Conservation (phyloP, 1,284 basidiomycete genomes). For the Leccinum angustisporum region DNA sequence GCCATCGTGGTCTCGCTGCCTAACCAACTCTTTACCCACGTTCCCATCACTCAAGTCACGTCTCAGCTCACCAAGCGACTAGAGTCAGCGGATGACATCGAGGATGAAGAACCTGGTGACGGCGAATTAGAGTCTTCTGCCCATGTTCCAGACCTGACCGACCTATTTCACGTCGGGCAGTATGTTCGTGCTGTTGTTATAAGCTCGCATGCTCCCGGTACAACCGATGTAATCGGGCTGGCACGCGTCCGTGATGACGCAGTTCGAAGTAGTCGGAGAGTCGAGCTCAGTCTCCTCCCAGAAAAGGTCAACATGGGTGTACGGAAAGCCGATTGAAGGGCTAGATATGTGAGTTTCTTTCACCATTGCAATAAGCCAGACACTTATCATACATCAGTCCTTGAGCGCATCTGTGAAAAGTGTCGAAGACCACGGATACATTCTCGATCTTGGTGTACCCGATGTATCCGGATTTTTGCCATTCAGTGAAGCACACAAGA, state of each 20-base stretch:
- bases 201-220: constrained; percentile 59
- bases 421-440: constrained; percentile 94
- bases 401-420: constrained; percentile 80
- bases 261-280: constrained; percentile 67
- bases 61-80: constrained; percentile 74
- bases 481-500: constrained; percentile 61
- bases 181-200: constrained; percentile 83
- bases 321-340: constrained; percentile 72
- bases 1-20: constrained; percentile 92
- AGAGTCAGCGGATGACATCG: constrained; percentile 55
- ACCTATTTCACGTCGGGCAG: constrained; percentile 84
- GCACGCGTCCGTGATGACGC: constrained; percentile 63
- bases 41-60: constrained; percentile 96
- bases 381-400: constrained; percentile 44
- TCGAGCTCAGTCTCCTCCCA: constrained; percentile 89
- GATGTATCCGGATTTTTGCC: constrained; percentile 78
- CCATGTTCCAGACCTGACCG: constrained; percentile 63
- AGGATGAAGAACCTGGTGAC: constrained; percentile 46
- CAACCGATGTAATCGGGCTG: constrained; percentile 56
- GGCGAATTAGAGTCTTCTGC: constrained; percentile 40
- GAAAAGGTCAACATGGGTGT: constrained; percentile 85
- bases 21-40: constrained; percentile 91
- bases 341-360: constrained; percentile 63
- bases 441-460: constrained; percentile 81
- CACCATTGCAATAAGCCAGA: neutral